Base-by-base conservation (phyloP, 2,329 filamentous ascomycete genomes). In the Alternaria ventricosa region DNA sequence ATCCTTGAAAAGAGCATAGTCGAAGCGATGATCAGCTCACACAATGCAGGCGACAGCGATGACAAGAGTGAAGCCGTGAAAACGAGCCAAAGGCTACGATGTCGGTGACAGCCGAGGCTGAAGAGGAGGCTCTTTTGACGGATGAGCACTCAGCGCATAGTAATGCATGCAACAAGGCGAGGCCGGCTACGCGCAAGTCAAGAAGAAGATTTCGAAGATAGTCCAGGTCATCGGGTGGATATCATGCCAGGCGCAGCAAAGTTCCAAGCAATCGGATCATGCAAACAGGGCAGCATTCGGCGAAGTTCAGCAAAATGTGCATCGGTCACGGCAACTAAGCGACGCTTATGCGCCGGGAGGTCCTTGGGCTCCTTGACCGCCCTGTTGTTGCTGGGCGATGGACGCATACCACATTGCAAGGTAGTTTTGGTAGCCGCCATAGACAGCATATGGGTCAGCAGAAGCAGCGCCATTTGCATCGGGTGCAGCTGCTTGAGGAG, bases 381-480 rank as follows among this genome's bases (percentile, higher is more conserved):
- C 70, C 63, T 73, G 71, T 61, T 86, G 83, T 74, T 87, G 85
- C 73, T 86, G 83, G 55, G 85, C 85, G 75, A 87, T 78, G 51
- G 91, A 91, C 75, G 92, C 89, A 82, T 93, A 94, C 92, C 92
- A 96, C 71, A 94, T 85, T 44, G 90, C 88, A 63, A 93, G 81
- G 77, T 95, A 96, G 71, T 90, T 90, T 72, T 94, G 87, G 79
- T 95, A 95, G 64, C 92, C 92, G 69, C 92, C 92, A 81, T 94
- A 96, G 61, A 89, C 86, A 61, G 92, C 92, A 80, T 96, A 96
- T 44, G 81, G 81, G 60, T 82, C 80, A 72, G 75, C 75, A 62
- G 76, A 73, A 50, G 72, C 73, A 64, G 68, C 75, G 74, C 92
- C 91, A 60, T 84, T 84, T 53, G 78, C 67, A 44, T 82, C 64